Base-by-base conservation (phyloP, 148 eudicot species). In the Amaranthus hypochondriacus region DNA sequence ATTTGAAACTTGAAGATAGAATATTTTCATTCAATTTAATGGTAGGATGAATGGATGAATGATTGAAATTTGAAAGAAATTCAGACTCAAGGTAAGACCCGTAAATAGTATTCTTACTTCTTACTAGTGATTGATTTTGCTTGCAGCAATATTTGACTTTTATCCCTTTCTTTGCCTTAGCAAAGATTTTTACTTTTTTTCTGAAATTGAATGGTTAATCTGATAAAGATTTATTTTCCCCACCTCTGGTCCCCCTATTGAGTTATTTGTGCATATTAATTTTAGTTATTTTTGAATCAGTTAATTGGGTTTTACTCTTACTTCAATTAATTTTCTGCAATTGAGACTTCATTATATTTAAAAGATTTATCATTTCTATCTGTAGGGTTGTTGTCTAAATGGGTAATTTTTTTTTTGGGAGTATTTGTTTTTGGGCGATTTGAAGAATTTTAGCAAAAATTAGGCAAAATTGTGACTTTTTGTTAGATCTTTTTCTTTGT, bases 61-160 rank as follows among this genome's bases (percentile, higher is more conserved):
- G 28, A 49, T 7, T 67, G 28, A 67, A 15, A 49, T 67, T 9
- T 4, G 21, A 2, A 68, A 68, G 77, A 70, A 64, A 28, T 28
- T 28, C 0, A 28, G 39, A 28, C 39, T 28, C 39, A 28, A 28
- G 39, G 39, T 28, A 28, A 28, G 39, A 28, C 39, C 39, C 39
- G 0, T 28, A 0, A 28, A 28, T 28, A 28, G 39, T 28, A 28
- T 28, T 28, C 39, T 28, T 28, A 28, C 39, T 28, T 28, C 39
- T 28, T 28, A 28, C 39, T 28, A 4, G 53, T 51, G 52, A 46
- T 75, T 77, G 64, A 77, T 66, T 78, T 14, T 57, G 54, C 56
- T 47, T 77, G 51, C 51, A 77, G 65, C 56, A 71, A 64, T 57
- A 50, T 65, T 57, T 71, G 71, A 71, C 58, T 64, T 51, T 44